Percentiles rank a stretch among this genome's conserved stretches.
phyloP scores from a whole-genome alignment of 1,139 yeast genomes.

The Taphrina wiesneri region DNA sequence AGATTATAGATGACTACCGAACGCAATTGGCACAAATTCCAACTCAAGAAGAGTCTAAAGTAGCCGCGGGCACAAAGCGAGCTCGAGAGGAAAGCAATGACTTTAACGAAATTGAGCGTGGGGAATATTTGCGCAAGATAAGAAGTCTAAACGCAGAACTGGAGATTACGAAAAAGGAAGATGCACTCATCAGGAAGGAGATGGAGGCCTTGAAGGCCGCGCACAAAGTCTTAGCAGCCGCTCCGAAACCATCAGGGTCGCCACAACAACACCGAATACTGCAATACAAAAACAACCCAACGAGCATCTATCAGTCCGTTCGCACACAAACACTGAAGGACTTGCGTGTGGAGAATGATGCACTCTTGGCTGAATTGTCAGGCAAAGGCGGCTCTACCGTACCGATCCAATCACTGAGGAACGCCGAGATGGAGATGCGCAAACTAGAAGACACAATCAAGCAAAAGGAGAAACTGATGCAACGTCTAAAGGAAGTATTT shows the following conservation, averaged over 20 bases:
- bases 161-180: conserved; percentile 43
- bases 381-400: conserved; percentile 45
- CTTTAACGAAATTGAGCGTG: conserved; percentile 33
- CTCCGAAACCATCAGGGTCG: conserved; percentile 43
- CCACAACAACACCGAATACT: conserved; percentile 54
- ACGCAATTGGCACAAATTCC: conserved; percentile 54
- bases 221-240: conserved; percentile 47
- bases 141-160: conserved; percentile 45
- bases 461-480: conserved; percentile 58
- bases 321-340: conserved; percentile 57
- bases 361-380: conserved; percentile 47
- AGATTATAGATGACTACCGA: conserved; percentile 60
- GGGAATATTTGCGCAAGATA: conserved; percentile 44
- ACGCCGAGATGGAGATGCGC: conserved; percentile 59
- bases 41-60: conserved; percentile 46
- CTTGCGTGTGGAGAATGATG: conserved; percentile 63
- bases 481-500: conserved; percentile 57
- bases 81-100: conserved; percentile 36
- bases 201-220: conserved; percentile 49
- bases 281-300: conserved; percentile 69
- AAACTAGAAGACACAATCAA: conserved; percentile 55
- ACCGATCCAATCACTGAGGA: conserved; percentile 66
- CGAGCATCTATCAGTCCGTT: conserved; percentile 63
- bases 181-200: conserved; percentile 48
- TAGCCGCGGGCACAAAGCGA: conserved; percentile 41